phyloP scores from a whole-genome alignment of 2,329 filamentous ascomycete genomes.

The Penicillium sp. region DNA sequence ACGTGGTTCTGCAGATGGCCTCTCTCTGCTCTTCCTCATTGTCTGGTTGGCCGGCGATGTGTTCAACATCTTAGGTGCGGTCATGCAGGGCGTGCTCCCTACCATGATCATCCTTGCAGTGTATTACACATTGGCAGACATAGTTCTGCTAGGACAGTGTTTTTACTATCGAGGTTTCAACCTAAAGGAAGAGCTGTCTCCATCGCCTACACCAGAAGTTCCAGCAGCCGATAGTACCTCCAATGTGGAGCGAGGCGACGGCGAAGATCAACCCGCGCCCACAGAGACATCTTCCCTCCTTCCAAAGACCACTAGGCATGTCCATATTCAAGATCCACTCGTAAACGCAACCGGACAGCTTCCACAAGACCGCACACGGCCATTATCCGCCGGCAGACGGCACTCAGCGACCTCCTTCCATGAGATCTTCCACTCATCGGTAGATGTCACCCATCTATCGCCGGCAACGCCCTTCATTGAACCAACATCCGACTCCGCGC shows the following conservation, averaged over 20 bases:
- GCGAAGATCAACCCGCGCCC: slow-evolving; percentile 19
- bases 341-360: neutral
- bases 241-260: slow-evolving; percentile 19
- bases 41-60: slow-evolving; percentile 93
- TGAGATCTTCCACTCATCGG: slow-evolving; percentile 50
- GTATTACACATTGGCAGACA: slow-evolving; percentile 88
- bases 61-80: slow-evolving; percentile 92
- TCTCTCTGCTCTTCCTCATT: slow-evolving; percentile 88
- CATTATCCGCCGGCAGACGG: slow-evolving; percentile 19
- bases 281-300: slow-evolving; percentile 36
- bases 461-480: slow-evolving; percentile 77
- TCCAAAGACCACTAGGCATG: slow-evolving; percentile 20
- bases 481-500: slow-evolving; percentile 34
- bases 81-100: slow-evolving; percentile 85
- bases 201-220: slow-evolving; percentile 17
- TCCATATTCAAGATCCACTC: slow-evolving; percentile 10
- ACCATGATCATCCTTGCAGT: slow-evolving; percentile 96
- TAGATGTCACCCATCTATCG: slow-evolving; percentile 69
- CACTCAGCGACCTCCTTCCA: slow-evolving; percentile 40
- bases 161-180: slow-evolving; percentile 91
- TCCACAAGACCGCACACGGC: slow-evolving; percentile 6
- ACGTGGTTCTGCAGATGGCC: slow-evolving; percentile 76
- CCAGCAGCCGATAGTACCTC: slow-evolving; percentile 11
- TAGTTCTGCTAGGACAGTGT: slow-evolving; percentile 83
- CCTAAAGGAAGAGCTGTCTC: slow-evolving; percentile 33